Percentiles rank a stretch among this genome's conserved stretches.
phyloP scores from a whole-genome alignment of 139 green algal genomes.

The Chlamydomonas sp. region DNA sequence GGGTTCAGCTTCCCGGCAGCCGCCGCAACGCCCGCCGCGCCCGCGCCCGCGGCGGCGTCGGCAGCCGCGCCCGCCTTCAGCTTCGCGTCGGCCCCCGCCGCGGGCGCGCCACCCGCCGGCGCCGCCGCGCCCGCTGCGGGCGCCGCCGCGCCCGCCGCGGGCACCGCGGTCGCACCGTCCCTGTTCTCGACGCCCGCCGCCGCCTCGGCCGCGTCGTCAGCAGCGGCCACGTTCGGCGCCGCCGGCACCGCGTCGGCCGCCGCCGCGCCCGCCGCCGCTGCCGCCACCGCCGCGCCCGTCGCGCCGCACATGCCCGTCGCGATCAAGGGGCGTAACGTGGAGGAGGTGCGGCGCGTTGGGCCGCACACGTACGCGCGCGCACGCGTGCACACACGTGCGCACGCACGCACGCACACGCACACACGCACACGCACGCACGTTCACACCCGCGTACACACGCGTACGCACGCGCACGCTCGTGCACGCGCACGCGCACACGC shows the following conservation, averaged over 20 bases:
- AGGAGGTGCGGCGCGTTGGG: no score
- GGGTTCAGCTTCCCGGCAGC: constrained; percentile 32
- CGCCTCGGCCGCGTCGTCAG: neutral
- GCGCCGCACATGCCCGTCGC: constrained; percentile 17
- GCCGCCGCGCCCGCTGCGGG: constrained; percentile 13
- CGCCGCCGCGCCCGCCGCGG: constrained; percentile 8
- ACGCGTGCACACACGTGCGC: constrained; percentile 16
- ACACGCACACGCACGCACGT: no score
- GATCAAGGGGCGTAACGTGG: constrained; percentile 19
- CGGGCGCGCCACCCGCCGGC: constrained; percentile 13
- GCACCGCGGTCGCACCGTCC: constrained; percentile 5
- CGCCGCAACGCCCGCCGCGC: neutral
- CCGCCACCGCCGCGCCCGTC: neutral
- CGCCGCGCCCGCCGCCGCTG: constrained; percentile 1
- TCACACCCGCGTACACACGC: no score
- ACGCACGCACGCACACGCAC: constrained; percentile 22
- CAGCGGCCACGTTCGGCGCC: neutral
- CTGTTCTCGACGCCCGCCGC: constrained; percentile 17
- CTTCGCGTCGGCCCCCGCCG: constrained; percentile 20
- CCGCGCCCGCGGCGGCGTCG: neutral
- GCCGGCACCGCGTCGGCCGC: neutral
- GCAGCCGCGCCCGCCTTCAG: constrained; percentile 10
- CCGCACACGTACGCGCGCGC: constrained; percentile 12
- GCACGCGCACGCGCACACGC: no score
- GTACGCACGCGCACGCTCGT: no score